Percentiles rank a stretch among this genome's conserved stretches.
phyloP scores from a whole-genome alignment of 306 rosid species.

The Lathyrus tuberosus region DNA sequence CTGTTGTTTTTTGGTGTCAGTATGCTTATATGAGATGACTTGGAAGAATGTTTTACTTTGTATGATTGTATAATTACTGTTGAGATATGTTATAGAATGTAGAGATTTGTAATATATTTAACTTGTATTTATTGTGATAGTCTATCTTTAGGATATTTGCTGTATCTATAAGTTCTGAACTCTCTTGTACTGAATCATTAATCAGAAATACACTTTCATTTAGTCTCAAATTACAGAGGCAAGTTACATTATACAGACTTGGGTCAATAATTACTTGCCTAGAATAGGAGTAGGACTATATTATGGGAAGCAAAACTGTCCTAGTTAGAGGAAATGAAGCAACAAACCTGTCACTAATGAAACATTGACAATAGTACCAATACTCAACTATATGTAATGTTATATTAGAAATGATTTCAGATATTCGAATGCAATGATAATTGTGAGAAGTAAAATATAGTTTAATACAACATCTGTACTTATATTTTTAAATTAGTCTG shows the following conservation, averaged over 20 bases:
- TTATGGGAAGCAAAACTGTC: neutral
- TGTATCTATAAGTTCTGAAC: constrained; percentile 2
- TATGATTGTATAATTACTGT: constrained; percentile 8
- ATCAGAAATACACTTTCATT: neutral
- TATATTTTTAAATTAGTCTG: neutral
- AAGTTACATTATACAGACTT: neutral
- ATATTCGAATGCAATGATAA: constrained; percentile 15
- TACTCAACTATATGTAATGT: constrained; percentile 1
- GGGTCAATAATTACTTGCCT: neutral
- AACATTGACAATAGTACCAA: neutral
- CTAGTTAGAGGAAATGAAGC: neutral
- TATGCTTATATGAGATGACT: neutral
- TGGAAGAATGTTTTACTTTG: constrained; percentile 15
- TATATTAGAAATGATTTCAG: constrained; percentile 14
- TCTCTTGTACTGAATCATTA: constrained; percentile 5
- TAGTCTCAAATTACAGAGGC: neutral
- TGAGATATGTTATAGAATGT: neutral
- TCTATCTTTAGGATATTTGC: constrained; percentile 4
- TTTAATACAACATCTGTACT: neutral
- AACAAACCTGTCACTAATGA: neutral
- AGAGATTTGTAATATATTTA: neutral
- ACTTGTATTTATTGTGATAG: constrained; percentile 5
- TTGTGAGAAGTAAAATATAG: constrained; percentile 14
- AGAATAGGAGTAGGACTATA: constrained; percentile 13
- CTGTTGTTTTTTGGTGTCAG: neutral